Conservation (phyloP, 83 land plant genomes). For the Thuja plicata region DNA sequence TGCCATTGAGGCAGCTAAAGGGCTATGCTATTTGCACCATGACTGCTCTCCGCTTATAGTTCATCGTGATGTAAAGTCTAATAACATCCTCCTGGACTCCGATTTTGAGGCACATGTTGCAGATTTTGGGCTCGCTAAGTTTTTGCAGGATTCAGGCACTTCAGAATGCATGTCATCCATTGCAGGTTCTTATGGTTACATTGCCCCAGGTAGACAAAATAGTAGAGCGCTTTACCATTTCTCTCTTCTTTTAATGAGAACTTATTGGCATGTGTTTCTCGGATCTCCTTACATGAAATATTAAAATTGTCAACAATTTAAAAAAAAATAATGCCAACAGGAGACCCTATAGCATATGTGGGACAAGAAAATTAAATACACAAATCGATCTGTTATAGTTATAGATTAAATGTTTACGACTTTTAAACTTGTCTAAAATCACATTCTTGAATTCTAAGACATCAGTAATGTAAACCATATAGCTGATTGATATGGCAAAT, state of each 20-base stretch:
- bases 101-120: constrained; percentile 69
- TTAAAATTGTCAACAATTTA: neutral
- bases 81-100: constrained; percentile 60
- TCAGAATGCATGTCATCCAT: constrained; percentile 73
- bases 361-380: neutral
- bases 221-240: neutral
- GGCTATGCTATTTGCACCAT: constrained; percentile 74
- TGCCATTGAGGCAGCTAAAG: constrained; percentile 64
- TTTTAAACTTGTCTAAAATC: neutral
- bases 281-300: neutral
- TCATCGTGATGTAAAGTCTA: constrained; percentile 72
- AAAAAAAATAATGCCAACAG: neutral
- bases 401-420: neutral
- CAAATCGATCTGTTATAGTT: neutral
- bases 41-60: constrained; percentile 70
- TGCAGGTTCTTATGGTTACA: constrained; percentile 84
- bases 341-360: neutral
- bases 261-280: neutral
- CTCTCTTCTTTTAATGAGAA: neutral
- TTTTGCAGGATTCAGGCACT: constrained; percentile 54
- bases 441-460: neutral
- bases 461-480: neutral
- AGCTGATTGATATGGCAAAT: neutral
- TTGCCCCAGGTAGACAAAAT: constrained; percentile 52
- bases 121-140: constrained; percentile 77